Evolutionary conservation across 2,329 filamentous ascomycete genomes (phyloP).

Genomic region (Colletotrichum sp.): DNA sequence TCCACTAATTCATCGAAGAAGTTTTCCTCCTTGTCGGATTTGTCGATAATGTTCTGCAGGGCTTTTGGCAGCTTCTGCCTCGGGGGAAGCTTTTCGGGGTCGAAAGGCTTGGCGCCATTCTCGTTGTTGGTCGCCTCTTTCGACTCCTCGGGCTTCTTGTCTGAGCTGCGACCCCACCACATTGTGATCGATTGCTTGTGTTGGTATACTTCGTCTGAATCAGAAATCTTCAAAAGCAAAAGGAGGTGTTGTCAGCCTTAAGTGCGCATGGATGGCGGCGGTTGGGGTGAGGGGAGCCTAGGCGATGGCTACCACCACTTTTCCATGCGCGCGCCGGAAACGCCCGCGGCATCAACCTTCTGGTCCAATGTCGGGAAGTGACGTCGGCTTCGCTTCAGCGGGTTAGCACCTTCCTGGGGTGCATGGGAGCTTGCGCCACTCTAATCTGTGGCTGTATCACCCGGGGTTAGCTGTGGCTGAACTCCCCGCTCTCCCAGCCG

Average conservation of each 20-base stretch:
- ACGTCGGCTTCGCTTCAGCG: constrained; percentile 9
- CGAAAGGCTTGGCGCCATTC: constrained; percentile 34
- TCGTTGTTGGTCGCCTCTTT: constrained; percentile 25
- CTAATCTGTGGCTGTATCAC: neutral
- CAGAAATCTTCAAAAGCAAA: neutral
- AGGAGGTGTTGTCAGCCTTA: neutral
- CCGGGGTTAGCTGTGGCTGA: neutral
- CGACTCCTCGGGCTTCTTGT: constrained; percentile 33
- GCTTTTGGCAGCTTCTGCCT: constrained; percentile 56
- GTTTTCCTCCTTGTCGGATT: constrained; percentile 68
- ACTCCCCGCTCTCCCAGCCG: neutral
- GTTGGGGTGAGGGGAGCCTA: neutral
- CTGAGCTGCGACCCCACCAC: constrained; percentile 43
- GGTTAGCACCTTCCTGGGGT: neutral
- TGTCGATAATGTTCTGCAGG: constrained; percentile 64
- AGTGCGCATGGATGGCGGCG: constrained; percentile 5
- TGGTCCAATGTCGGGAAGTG: constrained; percentile 1
- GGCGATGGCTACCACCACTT: neutral
- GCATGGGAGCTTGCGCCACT: constrained; percentile 4
- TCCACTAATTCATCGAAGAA: constrained; percentile 80
- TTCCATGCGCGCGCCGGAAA: constrained; percentile 8
- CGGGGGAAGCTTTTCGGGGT: constrained; percentile 52
- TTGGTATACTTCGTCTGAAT: constrained; percentile 16
- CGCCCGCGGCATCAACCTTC: constrained; percentile 14
- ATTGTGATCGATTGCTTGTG: neutral